Percentiles rank a stretch among this genome's conserved stretches.
Evolutionary conservation across 202 grass and related monocot genomes (phyloP).

Genomic region (Brachypodium distachyon): DNA sequence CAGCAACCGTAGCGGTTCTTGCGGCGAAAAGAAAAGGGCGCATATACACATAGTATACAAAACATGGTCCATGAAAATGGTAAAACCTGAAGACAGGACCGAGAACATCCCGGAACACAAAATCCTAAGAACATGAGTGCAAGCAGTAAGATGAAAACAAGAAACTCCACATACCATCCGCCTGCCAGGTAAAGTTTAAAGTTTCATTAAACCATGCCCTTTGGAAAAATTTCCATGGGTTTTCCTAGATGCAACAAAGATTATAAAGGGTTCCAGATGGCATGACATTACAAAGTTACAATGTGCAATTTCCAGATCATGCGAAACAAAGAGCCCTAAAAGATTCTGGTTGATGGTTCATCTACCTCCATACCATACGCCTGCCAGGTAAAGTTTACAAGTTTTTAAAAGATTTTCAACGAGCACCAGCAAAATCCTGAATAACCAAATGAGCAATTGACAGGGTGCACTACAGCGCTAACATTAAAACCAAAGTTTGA

Average conservation of each 20-base stretch:
- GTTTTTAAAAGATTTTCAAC: neutral
- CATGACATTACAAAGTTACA: no score
- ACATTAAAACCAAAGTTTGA: neutral
- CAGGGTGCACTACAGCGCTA: neutral
- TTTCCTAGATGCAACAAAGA: neutral
- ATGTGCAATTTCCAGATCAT: neutral
- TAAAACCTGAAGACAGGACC: no score
- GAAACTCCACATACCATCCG: no score
- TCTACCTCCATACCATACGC: neutral
- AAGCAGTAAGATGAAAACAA: no score
- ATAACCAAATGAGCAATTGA: constrained; percentile 7
- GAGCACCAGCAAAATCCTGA: neutral
- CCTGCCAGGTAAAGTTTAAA: neutral
- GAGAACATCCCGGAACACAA: no score
- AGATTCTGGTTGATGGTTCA: neutral
- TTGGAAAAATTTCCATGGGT: neutral
- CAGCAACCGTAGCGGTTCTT: no score
- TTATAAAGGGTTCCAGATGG: neutral
- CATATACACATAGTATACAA: no score
- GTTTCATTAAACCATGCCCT: neutral
- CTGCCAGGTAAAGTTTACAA: neutral
- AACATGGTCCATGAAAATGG: no score
- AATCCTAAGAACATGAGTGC: no score
- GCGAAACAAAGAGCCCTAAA: neutral
- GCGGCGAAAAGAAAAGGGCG: no score